These are phyloP conservation scores for Hyphopichia fennica DNA, from an alignment of 1,139 yeast species.

Conservation along the genomic window DNA sequence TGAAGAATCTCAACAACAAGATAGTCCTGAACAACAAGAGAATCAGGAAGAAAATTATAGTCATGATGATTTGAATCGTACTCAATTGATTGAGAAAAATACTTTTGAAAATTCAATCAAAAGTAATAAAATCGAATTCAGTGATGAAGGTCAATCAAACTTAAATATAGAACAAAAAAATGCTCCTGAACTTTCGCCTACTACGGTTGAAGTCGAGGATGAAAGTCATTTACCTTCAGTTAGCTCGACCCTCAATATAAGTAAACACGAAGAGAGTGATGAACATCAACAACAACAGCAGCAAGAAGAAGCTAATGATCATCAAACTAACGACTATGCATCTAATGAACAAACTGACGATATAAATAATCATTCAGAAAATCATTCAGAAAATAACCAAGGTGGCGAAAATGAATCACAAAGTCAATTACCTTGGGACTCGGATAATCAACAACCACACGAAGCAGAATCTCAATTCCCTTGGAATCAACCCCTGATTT, in stretches of 20 bases:
- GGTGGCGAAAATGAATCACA: background rate
- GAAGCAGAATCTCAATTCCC: background rate
- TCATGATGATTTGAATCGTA: slow-evolving; percentile 1
- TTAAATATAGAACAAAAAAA: background rate
- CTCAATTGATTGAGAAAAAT: slow-evolving; percentile 6
- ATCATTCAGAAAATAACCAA: background rate
- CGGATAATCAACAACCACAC: background rate
- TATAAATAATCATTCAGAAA: background rate
- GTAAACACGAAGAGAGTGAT: background rate
- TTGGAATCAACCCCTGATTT: background rate
- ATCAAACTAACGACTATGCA: background rate
- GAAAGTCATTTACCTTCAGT: background rate
- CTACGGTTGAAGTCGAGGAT: slow-evolving; percentile 1
- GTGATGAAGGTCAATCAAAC: slow-evolving; percentile 1
- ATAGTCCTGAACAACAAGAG: background rate
- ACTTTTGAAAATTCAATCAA: slow-evolving; percentile 12
- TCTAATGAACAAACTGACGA: background rate
- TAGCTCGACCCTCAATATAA: background rate
- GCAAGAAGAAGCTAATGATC: background rate
- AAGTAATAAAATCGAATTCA: slow-evolving; percentile 9
- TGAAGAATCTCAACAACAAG: background rate
- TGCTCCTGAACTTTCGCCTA: slow-evolving; percentile 3
- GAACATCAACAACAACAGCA: background rate
- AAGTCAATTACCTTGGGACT: background rate
- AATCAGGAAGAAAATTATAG: background rate